Conservation (phyloP, 768 basidiomycete genomes). For the Chalciporus sphaerocephalus region DNA sequence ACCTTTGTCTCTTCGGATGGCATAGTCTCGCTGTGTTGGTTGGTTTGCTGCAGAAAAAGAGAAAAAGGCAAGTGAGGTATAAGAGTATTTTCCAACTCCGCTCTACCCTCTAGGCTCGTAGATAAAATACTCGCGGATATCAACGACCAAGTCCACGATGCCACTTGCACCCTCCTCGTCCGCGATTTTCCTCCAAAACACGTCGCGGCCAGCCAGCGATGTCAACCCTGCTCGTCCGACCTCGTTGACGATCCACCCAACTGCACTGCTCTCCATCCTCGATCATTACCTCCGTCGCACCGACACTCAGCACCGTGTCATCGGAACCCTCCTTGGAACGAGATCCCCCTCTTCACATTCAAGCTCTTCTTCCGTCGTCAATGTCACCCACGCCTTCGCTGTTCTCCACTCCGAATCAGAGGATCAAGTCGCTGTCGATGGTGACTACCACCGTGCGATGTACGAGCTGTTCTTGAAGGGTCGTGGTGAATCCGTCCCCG, state of each 20-base stretch:
- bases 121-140: too few relatives aligned
- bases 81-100: conserved; percentile 38
- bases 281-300: conserved; percentile 93
- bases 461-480: conserved; percentile 70
- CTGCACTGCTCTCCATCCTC: conserved; percentile 90
- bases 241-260: conserved; percentile 81
- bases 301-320: conserved; percentile 79
- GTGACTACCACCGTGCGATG: conserved; percentile 93
- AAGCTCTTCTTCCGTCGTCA: conserved; percentile 36
- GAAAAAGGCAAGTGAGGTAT: conserved; percentile 2
- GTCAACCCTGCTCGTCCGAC: conserved; percentile 52
- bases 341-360: conserved; percentile 46
- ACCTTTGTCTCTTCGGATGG: conserved; percentile 92
- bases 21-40: conserved; percentile 43
- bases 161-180: conserved; percentile 44
- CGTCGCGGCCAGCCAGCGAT: conserved; percentile 26
- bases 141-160: conserved; percentile 39
- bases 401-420: conserved; percentile 89
- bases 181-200: conserved; percentile 40
- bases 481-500: conserved; percentile 51
- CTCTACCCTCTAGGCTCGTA: conserved; percentile 13
- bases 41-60: conserved; percentile 2
- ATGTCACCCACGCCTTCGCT: conserved; percentile 82
- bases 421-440: conserved; percentile 93
- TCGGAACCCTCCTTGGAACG: conserved; percentile 89